Conservation (phyloP, 495 filamentous ascomycete genomes). For the Tuber indicum region DNA sequence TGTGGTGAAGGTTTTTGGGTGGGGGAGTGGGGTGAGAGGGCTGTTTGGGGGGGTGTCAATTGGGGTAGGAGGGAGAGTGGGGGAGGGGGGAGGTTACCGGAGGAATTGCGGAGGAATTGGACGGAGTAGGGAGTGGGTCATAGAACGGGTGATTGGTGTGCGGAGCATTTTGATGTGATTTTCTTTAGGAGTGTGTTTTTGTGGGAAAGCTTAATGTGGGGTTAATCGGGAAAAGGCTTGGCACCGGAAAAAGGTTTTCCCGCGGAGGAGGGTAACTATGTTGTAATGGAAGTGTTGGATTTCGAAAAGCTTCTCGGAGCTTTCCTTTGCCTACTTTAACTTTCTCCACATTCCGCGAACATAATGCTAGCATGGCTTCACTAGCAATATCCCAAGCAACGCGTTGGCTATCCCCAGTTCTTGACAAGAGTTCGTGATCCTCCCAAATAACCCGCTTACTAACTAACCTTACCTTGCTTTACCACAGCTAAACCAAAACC, state of each 20-base stretch:
- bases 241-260: conserved; percentile 18
- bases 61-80: background rate
- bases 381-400: conserved; percentile 14
- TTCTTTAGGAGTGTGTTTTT: background rate
- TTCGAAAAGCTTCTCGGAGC: background rate
- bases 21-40: background rate
- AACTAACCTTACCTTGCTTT: background rate
- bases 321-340: background rate
- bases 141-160: background rate
- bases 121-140: conserved; percentile 5
- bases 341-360: background rate
- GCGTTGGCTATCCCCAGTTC: conserved; percentile 31
- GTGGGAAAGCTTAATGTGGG: background rate
- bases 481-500: conserved; percentile 23
- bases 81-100: background rate
- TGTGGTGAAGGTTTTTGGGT: conserved; percentile 14
- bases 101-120: conserved; percentile 14
- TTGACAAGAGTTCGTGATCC: conserved; percentile 27
- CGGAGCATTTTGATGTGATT: background rate
- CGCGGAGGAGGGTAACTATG: conserved; percentile 22
- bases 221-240: background rate
- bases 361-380: conserved; percentile 10
- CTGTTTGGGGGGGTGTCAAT: conserved; percentile 9
- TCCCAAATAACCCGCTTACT: background rate
- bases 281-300: background rate